A percentile compares a stretch with the other conserved stretches of the same genome.
phyloP scores from a whole-genome alignment of 2,329 filamentous ascomycete genomes.

The Trichoderma cornu-damae region DNA sequence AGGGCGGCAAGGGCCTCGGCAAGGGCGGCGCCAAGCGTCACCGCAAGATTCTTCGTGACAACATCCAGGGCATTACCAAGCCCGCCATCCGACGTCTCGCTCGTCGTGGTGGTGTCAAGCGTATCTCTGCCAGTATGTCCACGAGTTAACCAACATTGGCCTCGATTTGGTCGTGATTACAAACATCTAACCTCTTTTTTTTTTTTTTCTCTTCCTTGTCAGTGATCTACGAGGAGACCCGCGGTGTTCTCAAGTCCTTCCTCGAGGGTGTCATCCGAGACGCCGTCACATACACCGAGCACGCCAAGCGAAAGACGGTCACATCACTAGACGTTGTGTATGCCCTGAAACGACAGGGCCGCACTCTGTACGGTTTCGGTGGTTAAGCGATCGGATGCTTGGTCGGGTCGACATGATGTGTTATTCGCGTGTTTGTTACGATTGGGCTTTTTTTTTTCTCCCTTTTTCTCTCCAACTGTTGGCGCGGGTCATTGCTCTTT shows the following conservation, averaged over 20 bases:
- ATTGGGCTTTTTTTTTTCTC: constrained; percentile 39
- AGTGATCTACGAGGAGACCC: constrained; percentile 76
- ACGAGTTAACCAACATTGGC: no score
- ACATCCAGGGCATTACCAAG: constrained; percentile 99
- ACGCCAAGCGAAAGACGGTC: constrained; percentile 78
- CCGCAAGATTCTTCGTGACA: constrained; percentile 98
- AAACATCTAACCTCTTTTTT: neutral
- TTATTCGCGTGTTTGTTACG: constrained; percentile 34
- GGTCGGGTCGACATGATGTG: constrained; percentile 14
- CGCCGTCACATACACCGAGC: constrained; percentile 72
- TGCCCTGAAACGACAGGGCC: constrained; percentile 63
- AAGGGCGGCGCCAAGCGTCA: constrained; percentile 99
- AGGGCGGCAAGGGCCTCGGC: constrained; percentile 96
- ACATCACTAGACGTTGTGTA: constrained; percentile 65
- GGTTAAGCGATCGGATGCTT: constrained; percentile 51
- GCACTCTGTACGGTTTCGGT: constrained; percentile 85
- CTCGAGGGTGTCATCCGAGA: constrained; percentile 72
- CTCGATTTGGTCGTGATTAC: neutral
- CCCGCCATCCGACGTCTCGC: constrained; percentile 97
- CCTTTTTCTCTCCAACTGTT: no score
- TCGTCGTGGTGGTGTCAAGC: constrained; percentile 99
- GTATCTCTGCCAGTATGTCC: constrained; percentile 90
- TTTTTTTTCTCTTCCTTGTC: no score
- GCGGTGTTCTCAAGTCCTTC: constrained; percentile 73
- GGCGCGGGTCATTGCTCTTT: constrained; percentile 39